Evolutionary conservation across 306 rosid genomes (phyloP).

Genomic region (Corylus heterophylla): DNA sequence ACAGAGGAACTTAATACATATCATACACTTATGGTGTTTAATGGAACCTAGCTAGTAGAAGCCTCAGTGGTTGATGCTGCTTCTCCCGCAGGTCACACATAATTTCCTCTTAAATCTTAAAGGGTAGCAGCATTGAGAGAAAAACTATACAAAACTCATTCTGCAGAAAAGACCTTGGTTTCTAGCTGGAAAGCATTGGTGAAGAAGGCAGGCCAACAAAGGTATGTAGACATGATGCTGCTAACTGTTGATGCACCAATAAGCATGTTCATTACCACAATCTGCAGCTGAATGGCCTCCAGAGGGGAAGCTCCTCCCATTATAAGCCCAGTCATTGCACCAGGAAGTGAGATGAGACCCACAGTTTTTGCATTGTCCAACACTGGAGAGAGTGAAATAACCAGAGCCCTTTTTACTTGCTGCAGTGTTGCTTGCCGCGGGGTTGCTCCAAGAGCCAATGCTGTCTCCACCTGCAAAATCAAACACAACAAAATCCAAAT

Average conservation of each 20-base stretch:
- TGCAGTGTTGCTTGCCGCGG: slow-evolving; percentile 86
- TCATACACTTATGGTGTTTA: not conserved
- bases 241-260: slow-evolving; percentile 88
- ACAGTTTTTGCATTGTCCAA: slow-evolving; percentile 92
- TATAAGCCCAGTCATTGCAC: slow-evolving; percentile 96
- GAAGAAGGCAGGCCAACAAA: slow-evolving; percentile 91
- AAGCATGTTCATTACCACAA: slow-evolving; percentile 95
- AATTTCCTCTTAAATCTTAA: not conserved
- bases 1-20: not conserved
- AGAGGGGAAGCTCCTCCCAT: slow-evolving; percentile 99
- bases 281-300: slow-evolving; percentile 92
- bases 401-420: slow-evolving; percentile 80
- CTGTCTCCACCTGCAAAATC: slow-evolving; percentile 73
- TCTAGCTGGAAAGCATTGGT: slow-evolving; percentile 86
- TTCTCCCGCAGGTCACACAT: not conserved
- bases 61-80: not conserved
- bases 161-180: slow-evolving; percentile 57
- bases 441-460: slow-evolving; percentile 93
- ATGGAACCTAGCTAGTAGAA: not conserved
- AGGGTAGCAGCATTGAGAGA: not conserved
- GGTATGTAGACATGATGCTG: slow-evolving; percentile 83
- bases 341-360: slow-evolving; percentile 87
- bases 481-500: not conserved
- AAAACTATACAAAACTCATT: slow-evolving; percentile 17
- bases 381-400: slow-evolving; percentile 82